A percentile compares a stretch with the other conserved stretches of the same genome.
phyloP scores from a whole-genome alignment of 2,329 filamentous ascomycete species.

The Knoxdaviesia capensis region DNA sequence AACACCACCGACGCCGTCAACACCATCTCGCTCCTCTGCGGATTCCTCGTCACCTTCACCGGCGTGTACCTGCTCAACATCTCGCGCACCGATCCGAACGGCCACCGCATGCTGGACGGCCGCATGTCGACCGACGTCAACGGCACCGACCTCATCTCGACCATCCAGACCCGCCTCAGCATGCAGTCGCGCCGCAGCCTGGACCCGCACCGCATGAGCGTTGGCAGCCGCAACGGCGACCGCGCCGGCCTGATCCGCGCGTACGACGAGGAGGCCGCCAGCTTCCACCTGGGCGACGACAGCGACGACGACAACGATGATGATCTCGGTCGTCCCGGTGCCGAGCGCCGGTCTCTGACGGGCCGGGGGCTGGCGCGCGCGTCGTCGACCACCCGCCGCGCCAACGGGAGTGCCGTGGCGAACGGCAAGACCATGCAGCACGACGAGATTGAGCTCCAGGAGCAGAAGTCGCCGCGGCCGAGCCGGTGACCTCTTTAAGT shows the following conservation, averaged over 20 bases:
- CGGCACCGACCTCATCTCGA: constrained; percentile 79
- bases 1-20: constrained; percentile 86
- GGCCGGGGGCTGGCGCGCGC: no score
- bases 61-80: constrained; percentile 92
- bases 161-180: constrained; percentile 72
- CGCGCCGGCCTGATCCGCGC: constrained; percentile 69
- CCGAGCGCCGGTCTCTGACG: constrained; percentile 1
- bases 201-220: constrained; percentile 40
- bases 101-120: constrained; percentile 42
- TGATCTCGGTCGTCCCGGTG: constrained; percentile 4
- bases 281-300: constrained; percentile 61
- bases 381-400: constrained; percentile 6
- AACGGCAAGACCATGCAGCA: constrained; percentile 22
- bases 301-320: constrained; percentile 38
- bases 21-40: constrained; percentile 77
- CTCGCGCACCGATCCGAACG: constrained; percentile 79
- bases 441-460: constrained; percentile 29
- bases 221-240: constrained; percentile 45
- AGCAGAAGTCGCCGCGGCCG: constrained; percentile 17
- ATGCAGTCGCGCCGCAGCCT: constrained; percentile 78
- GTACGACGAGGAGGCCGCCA: constrained; percentile 65
- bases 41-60: constrained; percentile 86
- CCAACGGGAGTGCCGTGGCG: constrained; percentile 14
- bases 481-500: constrained; percentile 4
- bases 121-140: constrained; percentile 52